Base-by-base conservation (phyloP, 768 basidiomycete species). In the Punctularia strigosozonata region DNA sequence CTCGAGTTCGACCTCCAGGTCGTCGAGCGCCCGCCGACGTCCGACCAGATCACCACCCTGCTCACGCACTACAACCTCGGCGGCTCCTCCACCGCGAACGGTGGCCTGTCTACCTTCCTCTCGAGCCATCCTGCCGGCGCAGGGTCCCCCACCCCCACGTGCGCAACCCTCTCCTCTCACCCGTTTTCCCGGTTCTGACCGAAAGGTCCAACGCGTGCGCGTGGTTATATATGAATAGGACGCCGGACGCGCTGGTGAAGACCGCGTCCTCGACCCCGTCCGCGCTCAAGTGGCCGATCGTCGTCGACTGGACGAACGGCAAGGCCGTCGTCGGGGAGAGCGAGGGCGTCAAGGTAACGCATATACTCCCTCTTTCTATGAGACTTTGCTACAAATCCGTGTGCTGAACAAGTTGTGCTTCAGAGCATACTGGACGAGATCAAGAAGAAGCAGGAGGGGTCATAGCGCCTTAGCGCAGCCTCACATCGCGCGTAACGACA, bases 281-380 rank as follows among this genome's bases (percentile, higher is more conserved):
- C 12, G 73, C 71, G 13, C 56, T 85, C 46, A 82, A 75, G 46
- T 87, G 81, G 82, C 84, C 84, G 0, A 69, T 87, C 33, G 80
- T 87, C 0, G 84, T 87, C 2, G 76, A 87, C 47, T 87, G 84
- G 84, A 58, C 63, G 13, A 68, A 64, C 18, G 84, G 84, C 1
- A 65, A 65, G 30, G 80, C 74, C 7, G 68, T 68, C 15, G 58
- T 85, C 0, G 84, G 84, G 0, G 74, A 80, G 43, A 61, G 77
- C 14, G 78, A 82, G 5, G 76, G 77, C 15, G 84, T 84, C n/a
- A 71, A 68, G 39, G n/a, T n/a, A n/a, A n/a, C n/a, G n/a, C n/a
- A n/a, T n/a, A n/a, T n/a, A n/a, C n/a, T n/a, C n/a, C n/a, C n/a
- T n/a, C n/a, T n/a, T n/a, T n/a, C n/a, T n/a, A n/a, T n/a, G n/a